Evolutionary conservation across 2,329 filamentous ascomycete genomes (phyloP).

Genomic region (Chlorencoelia australis): DNA sequence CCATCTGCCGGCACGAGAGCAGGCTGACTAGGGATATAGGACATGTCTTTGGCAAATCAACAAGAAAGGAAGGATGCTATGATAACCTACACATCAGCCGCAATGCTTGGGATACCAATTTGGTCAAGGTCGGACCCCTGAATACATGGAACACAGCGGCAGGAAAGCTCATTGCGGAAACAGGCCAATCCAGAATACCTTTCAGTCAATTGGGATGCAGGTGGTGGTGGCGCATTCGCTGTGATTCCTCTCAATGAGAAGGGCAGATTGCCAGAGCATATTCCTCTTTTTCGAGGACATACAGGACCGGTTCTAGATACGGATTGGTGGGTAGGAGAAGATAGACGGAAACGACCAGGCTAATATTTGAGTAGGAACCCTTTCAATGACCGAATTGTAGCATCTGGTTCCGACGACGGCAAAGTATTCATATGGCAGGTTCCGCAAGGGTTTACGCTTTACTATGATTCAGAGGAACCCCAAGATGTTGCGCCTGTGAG

Average conservation of each 20-base stretch:
- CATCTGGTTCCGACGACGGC: conserved; percentile 90
- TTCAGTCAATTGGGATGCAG: conserved; percentile 96
- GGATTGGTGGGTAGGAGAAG: conserved; percentile 61
- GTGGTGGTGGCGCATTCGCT: conserved; percentile 91
- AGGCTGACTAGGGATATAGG: conserved; percentile 42
- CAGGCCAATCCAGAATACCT: conserved; percentile 93
- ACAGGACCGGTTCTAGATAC: conserved; percentile 94
- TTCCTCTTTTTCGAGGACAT: conserved; percentile 92
- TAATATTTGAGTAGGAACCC: conserved; percentile 59
- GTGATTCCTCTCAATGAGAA: conserved; percentile 86
- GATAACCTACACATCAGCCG: conserved; percentile 94
- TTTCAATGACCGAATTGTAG: conserved; percentile 87
- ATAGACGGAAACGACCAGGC: conserved; percentile 4
- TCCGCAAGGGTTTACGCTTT: conserved; percentile 74
- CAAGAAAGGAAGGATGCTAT: conserved; percentile 96
- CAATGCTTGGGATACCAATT: conserved; percentile 99
- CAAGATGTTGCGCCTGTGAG: conserved; percentile 70
- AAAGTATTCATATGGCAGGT: conserved; percentile 98
- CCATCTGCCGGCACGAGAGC: conserved; percentile 14
- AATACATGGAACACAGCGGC: not conserved
- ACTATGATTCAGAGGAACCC: conserved; percentile 77
- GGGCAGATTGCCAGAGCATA: conserved; percentile 82
- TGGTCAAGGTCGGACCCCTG: conserved; percentile 67
- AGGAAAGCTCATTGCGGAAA: conserved; percentile 17
- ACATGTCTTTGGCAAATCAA: conserved; percentile 95